Percentiles rank a stretch among this genome's conserved stretches.
Evolutionary conservation across 805 yeast genomes (phyloP).

Genomic region (Yarrowia sp.): DNA sequence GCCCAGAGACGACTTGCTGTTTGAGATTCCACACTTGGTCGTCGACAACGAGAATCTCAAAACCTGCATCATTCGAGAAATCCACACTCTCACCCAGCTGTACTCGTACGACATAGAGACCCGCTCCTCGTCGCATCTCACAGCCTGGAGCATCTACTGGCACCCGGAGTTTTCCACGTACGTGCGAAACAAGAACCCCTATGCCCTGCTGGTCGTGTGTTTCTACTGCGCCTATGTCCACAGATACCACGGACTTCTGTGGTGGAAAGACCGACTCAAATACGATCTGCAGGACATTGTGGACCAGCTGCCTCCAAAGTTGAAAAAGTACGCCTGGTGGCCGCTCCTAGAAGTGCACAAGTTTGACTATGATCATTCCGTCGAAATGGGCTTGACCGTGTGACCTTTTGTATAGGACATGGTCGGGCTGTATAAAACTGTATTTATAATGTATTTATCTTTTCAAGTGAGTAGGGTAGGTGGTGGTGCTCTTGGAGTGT

Average conservation of each 20-base stretch:
- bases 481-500: too few relatives aligned
- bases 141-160: conserved; percentile 10
- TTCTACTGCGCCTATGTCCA: conserved; percentile 12
- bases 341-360: neutral
- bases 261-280: conserved; percentile 11
- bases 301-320: neutral
- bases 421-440: too few relatives aligned
- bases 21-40: neutral
- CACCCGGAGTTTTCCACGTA: neutral
- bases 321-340: neutral
- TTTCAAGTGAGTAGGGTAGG: too few relatives aligned
- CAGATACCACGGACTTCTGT: conserved; percentile 3
- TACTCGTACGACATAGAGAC: neutral
- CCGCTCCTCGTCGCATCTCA: neutral
- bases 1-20: conserved; percentile 2
- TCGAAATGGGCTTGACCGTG: neutral
- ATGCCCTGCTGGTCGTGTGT: conserved; percentile 1
- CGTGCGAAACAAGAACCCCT: neutral
- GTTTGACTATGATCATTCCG: conserved; percentile 8
- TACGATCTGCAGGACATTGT: conserved; percentile 5
- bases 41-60: neutral
- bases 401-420: neutral
- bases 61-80: neutral
- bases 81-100: neutral
- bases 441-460: too few relatives aligned